Conservation (phyloP, 2,329 filamentous ascomycete genomes). For the Fusarium palustre region DNA sequence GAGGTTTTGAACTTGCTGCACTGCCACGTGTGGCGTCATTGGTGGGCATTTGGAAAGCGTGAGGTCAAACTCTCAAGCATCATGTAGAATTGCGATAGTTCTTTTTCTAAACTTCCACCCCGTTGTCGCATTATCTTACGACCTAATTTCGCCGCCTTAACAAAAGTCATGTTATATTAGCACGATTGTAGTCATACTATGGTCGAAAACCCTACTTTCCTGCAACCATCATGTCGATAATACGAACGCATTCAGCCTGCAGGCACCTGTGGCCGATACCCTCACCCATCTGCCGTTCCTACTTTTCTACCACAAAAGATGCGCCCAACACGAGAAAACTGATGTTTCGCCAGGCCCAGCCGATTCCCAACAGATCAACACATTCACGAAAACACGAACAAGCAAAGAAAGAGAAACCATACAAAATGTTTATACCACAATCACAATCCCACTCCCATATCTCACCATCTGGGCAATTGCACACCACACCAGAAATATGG, state of each 20-base stretch:
- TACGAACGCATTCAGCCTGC: slow-evolving; percentile 30
- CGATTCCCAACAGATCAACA: background rate
- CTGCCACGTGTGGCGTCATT: slow-evolving; percentile 27
- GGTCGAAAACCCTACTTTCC: slow-evolving; percentile 9
- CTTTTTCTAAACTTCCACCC: background rate
- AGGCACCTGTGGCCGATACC: slow-evolving; percentile 25
- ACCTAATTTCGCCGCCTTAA: background rate
- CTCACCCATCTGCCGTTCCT: slow-evolving; percentile 23
- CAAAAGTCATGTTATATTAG: background rate
- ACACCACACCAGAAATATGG: slow-evolving; percentile 47
- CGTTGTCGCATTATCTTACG: background rate
- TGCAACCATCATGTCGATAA: slow-evolving; percentile 44
- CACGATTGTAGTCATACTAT: slow-evolving; percentile 23
- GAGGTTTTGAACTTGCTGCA: background rate
- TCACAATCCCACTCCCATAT: slow-evolving; percentile 41
- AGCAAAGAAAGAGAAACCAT: background rate
- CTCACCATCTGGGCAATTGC: slow-evolving; percentile 41
- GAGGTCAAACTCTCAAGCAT: background rate
- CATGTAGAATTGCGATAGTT: slow-evolving; percentile 5
- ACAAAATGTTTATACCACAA: slow-evolving; percentile 38
- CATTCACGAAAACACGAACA: background rate
- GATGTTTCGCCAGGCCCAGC: background rate
- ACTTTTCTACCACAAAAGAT: slow-evolving; percentile 21
- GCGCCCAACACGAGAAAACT: slow-evolving; percentile 3
- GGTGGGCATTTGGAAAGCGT: background rate